Evolutionary conservation across 2,329 filamentous ascomycete genomes (phyloP), one percentile per base, ranked within the genome.

Genomic region (Nemania sp.): DNA sequence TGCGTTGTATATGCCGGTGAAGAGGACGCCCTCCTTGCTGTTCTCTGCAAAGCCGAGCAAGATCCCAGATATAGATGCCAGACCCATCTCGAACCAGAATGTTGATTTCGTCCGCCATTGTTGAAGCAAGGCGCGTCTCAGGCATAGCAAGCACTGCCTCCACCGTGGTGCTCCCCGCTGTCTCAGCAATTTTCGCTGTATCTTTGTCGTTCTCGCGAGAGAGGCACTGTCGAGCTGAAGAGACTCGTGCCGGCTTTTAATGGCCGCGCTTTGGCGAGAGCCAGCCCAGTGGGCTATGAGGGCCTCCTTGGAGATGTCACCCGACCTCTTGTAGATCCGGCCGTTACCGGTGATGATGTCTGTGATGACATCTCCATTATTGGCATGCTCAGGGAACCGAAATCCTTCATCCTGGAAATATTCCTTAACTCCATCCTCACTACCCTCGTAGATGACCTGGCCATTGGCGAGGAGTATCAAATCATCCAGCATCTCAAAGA

Each of bases 331-430:
- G 71, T 86, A 85, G 12, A 75, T 69, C 13, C 78, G 73, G 0
- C 83, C 83, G 63, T 85, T 82, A 2, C 84, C 84, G 0, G 83
- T 83, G 66, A 87, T 81, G 64, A 87, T 86, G 54, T 87, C 84
- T n/a, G 84, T 84, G 21, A 87, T 78, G 1, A 83, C 76, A 63
- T 87, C 85, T 9, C 81, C 84, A 5, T 78, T 79, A 64, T 87
- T 87, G 46, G 76, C 76, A 58, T 81, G 75, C 15, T 71, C 60
- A 0, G 79, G 79, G 59, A 87, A 84, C 0, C 70, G 66, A 69
- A 81, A 87, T 2, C 84, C 84, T 12, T 82, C 71, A 35, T 73
- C 67, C 65, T 83, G 78, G 58, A 87, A 86, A 68, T 83, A 85
- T 2, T 66, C 58, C 52, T 78, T 76, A 1, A 80, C 79, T 1